Conservation (phyloP, 345 rosid genomes). For the Cochlearia excelsa region DNA sequence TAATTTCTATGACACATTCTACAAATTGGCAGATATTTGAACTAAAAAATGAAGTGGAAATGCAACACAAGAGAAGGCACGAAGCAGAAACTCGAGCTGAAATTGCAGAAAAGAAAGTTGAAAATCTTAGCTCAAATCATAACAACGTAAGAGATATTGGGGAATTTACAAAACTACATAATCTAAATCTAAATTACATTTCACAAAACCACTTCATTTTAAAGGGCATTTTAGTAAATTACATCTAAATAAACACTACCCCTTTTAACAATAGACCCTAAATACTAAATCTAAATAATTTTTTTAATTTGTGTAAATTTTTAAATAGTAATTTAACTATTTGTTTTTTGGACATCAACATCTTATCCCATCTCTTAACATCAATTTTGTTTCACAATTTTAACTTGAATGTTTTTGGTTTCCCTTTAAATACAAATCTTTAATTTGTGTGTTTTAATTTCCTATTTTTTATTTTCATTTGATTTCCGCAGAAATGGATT, state of each 20-base stretch:
- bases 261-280: no score
- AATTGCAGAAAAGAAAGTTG: conserved; percentile 33
- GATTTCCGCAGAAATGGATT: conserved; percentile 44
- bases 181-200: no score
- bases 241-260: no score
- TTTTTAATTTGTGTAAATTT: no score
- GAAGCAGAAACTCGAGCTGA: conserved; percentile 30
- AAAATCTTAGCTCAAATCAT: conserved; percentile 30
- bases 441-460: no score
- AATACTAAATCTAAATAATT: no score
- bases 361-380: conserved; percentile 23
- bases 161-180: no score
- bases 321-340: no score
- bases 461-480: no score
- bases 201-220: no score
- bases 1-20: not conserved
- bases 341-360: conserved; percentile 7
- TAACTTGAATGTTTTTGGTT: not conserved
- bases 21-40: conserved; percentile 29
- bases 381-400: conserved; percentile 14
- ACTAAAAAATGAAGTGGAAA: conserved; percentile 34
- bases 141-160: conserved; percentile 24
- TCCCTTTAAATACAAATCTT: no score
- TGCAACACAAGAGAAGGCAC: conserved; percentile 33
- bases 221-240: no score